Evolutionary conservation across 2,329 filamentous ascomycete genomes (phyloP).

Genomic region (Colletotrichum agaves): DNA sequence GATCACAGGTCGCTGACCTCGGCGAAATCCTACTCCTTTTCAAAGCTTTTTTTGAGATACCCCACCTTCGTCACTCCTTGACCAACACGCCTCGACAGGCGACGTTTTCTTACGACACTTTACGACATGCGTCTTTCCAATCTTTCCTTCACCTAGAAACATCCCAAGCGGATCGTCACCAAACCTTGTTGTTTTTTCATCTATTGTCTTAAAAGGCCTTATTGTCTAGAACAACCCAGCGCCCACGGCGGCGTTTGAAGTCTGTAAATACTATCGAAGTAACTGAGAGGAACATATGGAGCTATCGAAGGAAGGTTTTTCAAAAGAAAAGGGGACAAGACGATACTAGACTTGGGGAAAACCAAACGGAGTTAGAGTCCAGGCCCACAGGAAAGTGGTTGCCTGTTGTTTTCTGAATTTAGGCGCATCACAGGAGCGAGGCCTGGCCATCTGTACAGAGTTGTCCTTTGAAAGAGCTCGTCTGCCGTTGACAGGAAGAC

Average conservation of each 20-base stretch:
- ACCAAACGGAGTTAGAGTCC: constrained; percentile 32
- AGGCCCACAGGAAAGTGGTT: constrained; percentile 28
- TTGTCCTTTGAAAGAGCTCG: constrained; percentile 13
- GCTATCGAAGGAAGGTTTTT: constrained; percentile 20
- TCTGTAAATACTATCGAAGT: constrained; percentile 29
- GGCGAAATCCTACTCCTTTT: constrained; percentile 29
- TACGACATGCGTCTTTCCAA: constrained; percentile 11
- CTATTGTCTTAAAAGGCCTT: constrained; percentile 27
- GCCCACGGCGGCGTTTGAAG: constrained; percentile 5
- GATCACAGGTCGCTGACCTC: constrained; percentile 19
- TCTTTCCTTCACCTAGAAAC: constrained; percentile 12
- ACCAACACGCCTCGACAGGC: constrained; percentile 27
- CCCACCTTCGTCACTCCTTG: constrained; percentile 39
- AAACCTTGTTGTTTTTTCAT: constrained; percentile 32
- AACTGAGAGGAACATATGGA: constrained; percentile 20
- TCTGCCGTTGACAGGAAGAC: background rate
- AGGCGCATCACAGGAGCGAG: constrained; percentile 25
- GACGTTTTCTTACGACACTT: constrained; percentile 34
- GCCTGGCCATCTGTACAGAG: constrained; percentile 25
- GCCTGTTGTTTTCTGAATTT: constrained; percentile 34
- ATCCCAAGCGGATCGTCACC: background rate
- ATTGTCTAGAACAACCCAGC: constrained; percentile 23
- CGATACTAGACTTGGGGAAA: constrained; percentile 27
- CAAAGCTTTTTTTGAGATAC: constrained; percentile 41
- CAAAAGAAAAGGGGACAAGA: constrained; percentile 22